These are phyloP conservation scores for Diaporthe longicolla DNA, from an alignment of 2,329 filamentous ascomycete species.

Conservation along the genomic window DNA sequence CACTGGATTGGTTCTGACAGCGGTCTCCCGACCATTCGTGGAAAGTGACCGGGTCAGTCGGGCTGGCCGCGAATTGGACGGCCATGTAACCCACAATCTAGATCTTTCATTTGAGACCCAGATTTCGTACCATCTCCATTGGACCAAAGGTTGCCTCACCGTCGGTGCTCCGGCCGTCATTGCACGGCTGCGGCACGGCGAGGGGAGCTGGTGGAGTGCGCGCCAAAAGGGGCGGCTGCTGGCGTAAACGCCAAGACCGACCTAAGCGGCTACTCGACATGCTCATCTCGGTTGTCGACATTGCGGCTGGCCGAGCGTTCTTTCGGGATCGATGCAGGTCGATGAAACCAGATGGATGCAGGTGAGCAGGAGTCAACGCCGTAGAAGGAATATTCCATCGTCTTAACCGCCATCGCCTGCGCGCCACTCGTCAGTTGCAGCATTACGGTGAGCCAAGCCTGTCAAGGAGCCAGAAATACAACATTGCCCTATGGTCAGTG, in stretches of 20 bases:
- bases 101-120: conserved; percentile 27
- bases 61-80: conserved; percentile 27
- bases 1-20: background rate
- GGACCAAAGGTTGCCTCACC: conserved; percentile 9
- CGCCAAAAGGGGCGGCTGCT: conserved; percentile 18
- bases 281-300: conserved; percentile 33
- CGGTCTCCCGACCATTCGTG: conserved; percentile 19
- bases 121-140: background rate
- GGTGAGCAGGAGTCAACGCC: background rate
- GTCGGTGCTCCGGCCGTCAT: background rate
- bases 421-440: background rate
- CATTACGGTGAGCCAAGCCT: conserved; percentile 29
- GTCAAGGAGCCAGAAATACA: conserved; percentile 14
- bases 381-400: conserved; percentile 11
- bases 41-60: background rate
- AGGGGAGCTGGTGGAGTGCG: conserved; percentile 9
- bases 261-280: conserved; percentile 20
- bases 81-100: conserved; percentile 28
- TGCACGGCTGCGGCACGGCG: conserved; percentile 15
- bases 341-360: conserved; percentile 27
- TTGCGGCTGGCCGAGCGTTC: conserved; percentile 29
- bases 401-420: conserved; percentile 9
- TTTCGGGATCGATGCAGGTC: conserved; percentile 22
- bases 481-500: conserved; percentile 6
- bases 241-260: conserved; percentile 25